Evolutionary conservation across 176 grass and related monocot species (phyloP).

Genomic region (Alopecurus myosuroides): DNA sequence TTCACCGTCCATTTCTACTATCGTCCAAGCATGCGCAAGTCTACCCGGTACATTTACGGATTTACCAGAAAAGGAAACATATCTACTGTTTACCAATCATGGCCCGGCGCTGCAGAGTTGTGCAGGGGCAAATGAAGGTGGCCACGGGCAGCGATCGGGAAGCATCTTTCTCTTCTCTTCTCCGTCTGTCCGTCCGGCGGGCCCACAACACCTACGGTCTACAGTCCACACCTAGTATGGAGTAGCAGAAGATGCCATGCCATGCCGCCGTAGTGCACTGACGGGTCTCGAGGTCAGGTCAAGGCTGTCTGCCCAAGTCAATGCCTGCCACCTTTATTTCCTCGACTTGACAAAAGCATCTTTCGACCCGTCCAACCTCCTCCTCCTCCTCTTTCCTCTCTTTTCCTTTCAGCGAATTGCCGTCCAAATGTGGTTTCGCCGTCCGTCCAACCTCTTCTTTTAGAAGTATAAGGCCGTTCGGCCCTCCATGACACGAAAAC

Average conservation of each 20-base stretch:
- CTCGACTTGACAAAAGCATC: slow-evolving; percentile 7
- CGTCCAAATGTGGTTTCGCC: too few relatives aligned
- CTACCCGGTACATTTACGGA: background rate
- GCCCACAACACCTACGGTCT: background rate
- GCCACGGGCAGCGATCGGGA: background rate
- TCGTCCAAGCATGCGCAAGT: too few relatives aligned
- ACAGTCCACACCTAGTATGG: too few relatives aligned
- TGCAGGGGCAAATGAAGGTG: background rate
- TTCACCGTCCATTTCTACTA: too few relatives aligned
- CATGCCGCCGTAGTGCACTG: too few relatives aligned
- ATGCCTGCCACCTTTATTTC: slow-evolving; percentile 17
- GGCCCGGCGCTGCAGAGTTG: background rate
- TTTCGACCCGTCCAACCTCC: background rate
- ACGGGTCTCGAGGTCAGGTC: too few relatives aligned
- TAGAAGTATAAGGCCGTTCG: too few relatives aligned
- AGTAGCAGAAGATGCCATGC: too few relatives aligned
- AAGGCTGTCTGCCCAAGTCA: slow-evolving; percentile 19
- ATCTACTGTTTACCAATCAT: background rate
- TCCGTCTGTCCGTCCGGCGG: background rate
- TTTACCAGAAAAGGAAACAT: background rate
- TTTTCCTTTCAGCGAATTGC: background rate
- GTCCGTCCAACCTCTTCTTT: background rate
- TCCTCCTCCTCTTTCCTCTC: background rate
- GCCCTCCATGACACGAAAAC: too few relatives aligned
- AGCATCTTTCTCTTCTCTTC: slow-evolving; percentile 7